Evolutionary conservation across 2,329 filamentous ascomycete genomes (phyloP).

Genomic region (Calonectria fujianensis): DNA sequence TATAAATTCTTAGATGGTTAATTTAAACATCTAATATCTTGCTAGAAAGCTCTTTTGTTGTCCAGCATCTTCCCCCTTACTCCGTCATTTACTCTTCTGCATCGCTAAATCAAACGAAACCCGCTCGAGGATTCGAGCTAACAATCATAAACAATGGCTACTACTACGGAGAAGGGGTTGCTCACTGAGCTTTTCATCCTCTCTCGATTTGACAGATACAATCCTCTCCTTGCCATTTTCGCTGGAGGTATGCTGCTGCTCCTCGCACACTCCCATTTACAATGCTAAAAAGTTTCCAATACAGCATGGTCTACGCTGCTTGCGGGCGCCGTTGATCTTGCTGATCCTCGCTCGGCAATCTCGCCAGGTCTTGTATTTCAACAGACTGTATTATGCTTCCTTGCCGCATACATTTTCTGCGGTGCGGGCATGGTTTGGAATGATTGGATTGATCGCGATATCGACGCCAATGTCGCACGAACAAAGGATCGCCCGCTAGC

Average conservation of each 20-base stretch:
- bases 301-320: constrained; percentile 37
- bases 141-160: neutral
- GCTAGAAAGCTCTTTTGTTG: neutral
- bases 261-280: too few species aligned
- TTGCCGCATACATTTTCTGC: constrained; percentile 53
- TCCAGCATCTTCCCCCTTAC: neutral
- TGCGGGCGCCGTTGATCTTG: constrained; percentile 32
- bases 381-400: constrained; percentile 50
- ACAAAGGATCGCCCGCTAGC: constrained; percentile 56
- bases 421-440: constrained; percentile 58
- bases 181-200: constrained; percentile 3
- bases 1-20: neutral
- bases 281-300: neutral
- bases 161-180: neutral
- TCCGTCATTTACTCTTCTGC: neutral
- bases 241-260: neutral
- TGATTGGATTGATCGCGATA: constrained; percentile 56
- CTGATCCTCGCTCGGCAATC: constrained; percentile 27
- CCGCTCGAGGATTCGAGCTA: neutral
- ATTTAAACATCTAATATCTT: neutral
- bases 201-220: constrained; percentile 1
- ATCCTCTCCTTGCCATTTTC: constrained; percentile 10
- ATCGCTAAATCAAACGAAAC: neutral
- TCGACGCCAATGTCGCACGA: constrained; percentile 54
- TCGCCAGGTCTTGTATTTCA: constrained; percentile 46